phyloP scores from a whole-genome alignment of 306 rosid species.

The Malus sylvestris region DNA sequence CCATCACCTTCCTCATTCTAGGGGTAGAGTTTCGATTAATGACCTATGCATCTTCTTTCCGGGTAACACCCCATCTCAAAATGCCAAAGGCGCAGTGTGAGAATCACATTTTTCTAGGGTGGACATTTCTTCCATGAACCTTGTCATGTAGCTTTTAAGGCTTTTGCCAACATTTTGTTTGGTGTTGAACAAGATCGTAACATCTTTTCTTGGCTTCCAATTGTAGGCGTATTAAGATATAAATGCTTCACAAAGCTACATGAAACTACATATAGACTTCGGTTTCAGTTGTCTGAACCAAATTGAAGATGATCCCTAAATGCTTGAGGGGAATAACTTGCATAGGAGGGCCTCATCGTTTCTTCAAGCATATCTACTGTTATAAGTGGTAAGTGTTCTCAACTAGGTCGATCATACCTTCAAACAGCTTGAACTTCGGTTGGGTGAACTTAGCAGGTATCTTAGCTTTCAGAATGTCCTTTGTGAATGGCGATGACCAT shows the following conservation, averaged over 20 bases:
- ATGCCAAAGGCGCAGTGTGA: too few relatives aligned
- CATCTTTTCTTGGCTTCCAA: background rate
- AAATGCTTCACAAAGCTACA: background rate
- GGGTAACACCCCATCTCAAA: fast-evolving
- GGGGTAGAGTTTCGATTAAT: too few relatives aligned
- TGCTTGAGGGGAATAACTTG: background rate
- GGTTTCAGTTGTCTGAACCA: background rate
- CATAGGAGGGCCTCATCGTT: too few relatives aligned
- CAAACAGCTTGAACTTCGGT: too few relatives aligned
- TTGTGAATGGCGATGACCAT: too few relatives aligned
- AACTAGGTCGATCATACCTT: too few relatives aligned
- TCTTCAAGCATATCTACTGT: background rate
- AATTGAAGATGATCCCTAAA: background rate
- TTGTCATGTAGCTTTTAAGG: background rate
- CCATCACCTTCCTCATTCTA: background rate
- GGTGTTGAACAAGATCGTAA: fast-evolving
- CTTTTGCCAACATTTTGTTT: background rate
- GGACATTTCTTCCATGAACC: background rate
- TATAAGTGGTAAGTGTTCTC: too few relatives aligned
- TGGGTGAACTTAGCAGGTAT: too few relatives aligned
- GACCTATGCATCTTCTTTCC: too few relatives aligned
- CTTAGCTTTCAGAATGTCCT: too few relatives aligned
- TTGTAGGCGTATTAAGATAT: background rate
- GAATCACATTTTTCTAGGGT: too few relatives aligned
- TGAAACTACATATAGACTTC: background rate